Evolutionary conservation across 345 rosid genomes (phyloP).

Genomic region (Heritiera fomes): DNA sequence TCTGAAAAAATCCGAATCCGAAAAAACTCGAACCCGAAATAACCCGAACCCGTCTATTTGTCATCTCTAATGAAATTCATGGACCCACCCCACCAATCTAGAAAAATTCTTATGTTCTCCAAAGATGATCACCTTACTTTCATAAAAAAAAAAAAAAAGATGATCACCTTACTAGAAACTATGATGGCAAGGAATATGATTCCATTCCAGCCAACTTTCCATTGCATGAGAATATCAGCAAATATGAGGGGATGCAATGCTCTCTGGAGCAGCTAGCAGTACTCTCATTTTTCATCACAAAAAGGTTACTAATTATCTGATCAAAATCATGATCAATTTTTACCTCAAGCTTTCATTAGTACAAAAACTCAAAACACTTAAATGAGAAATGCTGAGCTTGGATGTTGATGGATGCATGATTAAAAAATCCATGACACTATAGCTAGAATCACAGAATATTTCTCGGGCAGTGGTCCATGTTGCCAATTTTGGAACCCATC

Average conservation of each 20-base stretch:
- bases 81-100: not conserved
- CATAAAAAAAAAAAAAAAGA: too few species aligned
- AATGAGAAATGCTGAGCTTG: not conserved
- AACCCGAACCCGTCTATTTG: too few species aligned
- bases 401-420: not conserved
- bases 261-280: too few species aligned
- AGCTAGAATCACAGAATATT: not conserved
- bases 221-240: not conserved
- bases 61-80: not conserved
- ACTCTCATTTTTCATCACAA: too few species aligned
- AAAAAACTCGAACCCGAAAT: too few species aligned
- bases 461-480: not conserved
- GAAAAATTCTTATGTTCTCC: not conserved
- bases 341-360: too few species aligned
- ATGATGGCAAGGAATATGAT: not conserved
- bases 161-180: not conserved
- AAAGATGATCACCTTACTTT: not conserved
- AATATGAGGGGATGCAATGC: not conserved
- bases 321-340: too few species aligned
- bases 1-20: too few species aligned
- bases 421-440: not conserved
- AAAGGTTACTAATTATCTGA: too few species aligned
- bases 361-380: too few species aligned
- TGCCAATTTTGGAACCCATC: not conserved
- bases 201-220: not conserved